phyloP scores from a whole-genome alignment of 2,329 filamentous ascomycete genomes.

The Fusarium euwallaceae region DNA sequence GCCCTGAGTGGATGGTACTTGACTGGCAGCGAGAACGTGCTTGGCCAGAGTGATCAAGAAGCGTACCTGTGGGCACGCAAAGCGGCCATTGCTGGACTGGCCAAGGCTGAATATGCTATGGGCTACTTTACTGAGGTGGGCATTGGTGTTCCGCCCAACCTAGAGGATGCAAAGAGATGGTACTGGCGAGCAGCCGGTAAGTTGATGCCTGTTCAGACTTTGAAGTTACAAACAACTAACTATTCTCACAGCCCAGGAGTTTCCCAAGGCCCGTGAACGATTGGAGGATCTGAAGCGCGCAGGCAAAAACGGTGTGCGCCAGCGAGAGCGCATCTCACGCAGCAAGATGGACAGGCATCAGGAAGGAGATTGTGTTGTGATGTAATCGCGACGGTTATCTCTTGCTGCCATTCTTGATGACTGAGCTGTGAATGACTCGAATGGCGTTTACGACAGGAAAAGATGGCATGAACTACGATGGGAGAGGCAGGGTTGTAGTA shows the following conservation, averaged over 20 bases:
- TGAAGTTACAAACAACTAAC: constrained; percentile 45
- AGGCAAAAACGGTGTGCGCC: constrained; percentile 77
- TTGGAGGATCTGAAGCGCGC: constrained; percentile 91
- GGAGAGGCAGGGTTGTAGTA: not conserved
- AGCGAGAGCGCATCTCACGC: constrained; percentile 82
- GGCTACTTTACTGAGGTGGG: constrained; percentile 97
- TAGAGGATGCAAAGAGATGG: constrained; percentile 98
- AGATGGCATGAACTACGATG: constrained; percentile 4
- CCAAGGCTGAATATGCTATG: constrained; percentile 97
- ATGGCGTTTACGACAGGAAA: not conserved
- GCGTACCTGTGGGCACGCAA: constrained; percentile 98
- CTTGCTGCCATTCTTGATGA: not conserved
- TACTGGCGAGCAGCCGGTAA: constrained; percentile 97
- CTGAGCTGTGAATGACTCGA: constrained; percentile 6
- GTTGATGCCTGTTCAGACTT: constrained; percentile 53
- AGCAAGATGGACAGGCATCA: constrained; percentile 86
- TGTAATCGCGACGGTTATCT: constrained; percentile 64
- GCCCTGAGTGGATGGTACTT: constrained; percentile 93
- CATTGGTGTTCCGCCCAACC: constrained; percentile 85
- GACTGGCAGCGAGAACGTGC: constrained; percentile 87
- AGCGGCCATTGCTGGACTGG: constrained; percentile 86
- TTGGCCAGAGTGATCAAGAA: constrained; percentile 94
- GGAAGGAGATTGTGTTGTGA: constrained; percentile 88
- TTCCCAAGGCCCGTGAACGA: constrained; percentile 91
- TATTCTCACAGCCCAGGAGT: constrained; percentile 81